Base-by-base conservation (phyloP, 495 filamentous ascomycete species). In the Lasiosphaeris hirsuta region DNA sequence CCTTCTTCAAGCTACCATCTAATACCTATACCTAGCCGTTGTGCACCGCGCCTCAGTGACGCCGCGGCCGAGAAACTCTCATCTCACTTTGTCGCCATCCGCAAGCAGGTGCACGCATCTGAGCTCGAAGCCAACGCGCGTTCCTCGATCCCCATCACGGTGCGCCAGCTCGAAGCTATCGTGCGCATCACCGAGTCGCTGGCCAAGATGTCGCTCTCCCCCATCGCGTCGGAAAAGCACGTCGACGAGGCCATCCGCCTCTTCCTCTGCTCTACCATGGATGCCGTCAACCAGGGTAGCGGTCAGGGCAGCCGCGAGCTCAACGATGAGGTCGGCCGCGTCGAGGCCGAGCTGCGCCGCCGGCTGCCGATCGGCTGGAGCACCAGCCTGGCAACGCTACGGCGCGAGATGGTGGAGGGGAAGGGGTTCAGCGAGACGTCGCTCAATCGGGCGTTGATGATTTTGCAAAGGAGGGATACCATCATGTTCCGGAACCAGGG, bases 181-280 rank as follows among this genome's bases (percentile, higher is more conserved):
- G 86, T 97, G 63, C 93, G 94, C 67, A 97, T 99, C 70, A 94
- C 90, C 11, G 94, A 99, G 69, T 89, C 94, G 1, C 84, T 99
- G 3, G 94, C 94, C 53, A 99, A 99, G 71, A 74, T 99, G 13
- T 80, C 86, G 1, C 84, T 99, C 19, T 89, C 86, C 0, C 86
- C 92, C 23, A 78, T 96, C 30, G 94, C 92, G 17, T 90, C 86
- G 1, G 92, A 96, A 71, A 78, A 83, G 50, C 94, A 99, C 71
- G 94, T 99, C 48, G 92, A 99, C 69, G 94, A 99, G 75, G 94
- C 95, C 1, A 99, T 99, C 65, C 87, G 95, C 0, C 83, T 99
- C 33, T 99, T 99, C 86, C 76, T 99, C 4, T 95, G 93, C 42
- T 90, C 85, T 1, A 99, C 94, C 48, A 99, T 99, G 94, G 93